Conservation (phyloP, 768 basidiomycete species). For the Trametes gibbosa region DNA sequence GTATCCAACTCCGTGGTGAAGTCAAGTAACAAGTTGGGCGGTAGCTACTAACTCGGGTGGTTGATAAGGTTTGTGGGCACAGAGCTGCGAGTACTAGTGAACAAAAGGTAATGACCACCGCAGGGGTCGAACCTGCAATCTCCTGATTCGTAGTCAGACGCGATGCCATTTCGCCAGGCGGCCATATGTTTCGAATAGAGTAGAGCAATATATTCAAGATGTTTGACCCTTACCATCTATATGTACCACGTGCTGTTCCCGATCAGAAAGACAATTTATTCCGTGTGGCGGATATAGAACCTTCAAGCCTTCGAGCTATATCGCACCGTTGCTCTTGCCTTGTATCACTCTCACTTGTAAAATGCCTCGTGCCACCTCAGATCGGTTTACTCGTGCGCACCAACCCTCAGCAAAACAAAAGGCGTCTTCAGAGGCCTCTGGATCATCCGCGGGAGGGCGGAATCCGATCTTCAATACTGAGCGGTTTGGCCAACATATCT, state of each 20-base stretch:
- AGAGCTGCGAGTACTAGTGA: too few species aligned
- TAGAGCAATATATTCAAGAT: too few species aligned
- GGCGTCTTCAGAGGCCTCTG: slow-evolving; percentile 43
- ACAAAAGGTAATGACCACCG: slow-evolving; percentile 80
- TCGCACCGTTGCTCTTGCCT: background rate
- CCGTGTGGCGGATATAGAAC: background rate
- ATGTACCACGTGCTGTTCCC: slow-evolving; percentile 5
- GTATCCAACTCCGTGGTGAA: too few species aligned
- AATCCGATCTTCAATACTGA: slow-evolving; percentile 95
- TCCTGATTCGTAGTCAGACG: slow-evolving; percentile 56
- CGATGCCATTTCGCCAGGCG: slow-evolving; percentile 21
- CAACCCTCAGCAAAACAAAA: slow-evolving; percentile 54
- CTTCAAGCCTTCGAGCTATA: background rate
- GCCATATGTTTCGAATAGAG: too few species aligned
- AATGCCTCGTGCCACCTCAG: slow-evolving; percentile 81
- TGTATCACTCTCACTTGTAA: background rate
- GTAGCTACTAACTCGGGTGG: too few species aligned
- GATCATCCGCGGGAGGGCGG: slow-evolving; percentile 43
- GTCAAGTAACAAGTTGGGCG: too few species aligned
- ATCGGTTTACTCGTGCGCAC: slow-evolving; percentile 70
- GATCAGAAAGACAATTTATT: slow-evolving; percentile 8
- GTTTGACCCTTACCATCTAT: too few species aligned
- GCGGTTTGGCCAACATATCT: slow-evolving; percentile 95
- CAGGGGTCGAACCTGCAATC: slow-evolving; percentile 94
- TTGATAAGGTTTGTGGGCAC: too few species aligned